A percentile compares a stretch with the other conserved stretches of the same genome.
phyloP scores from a whole-genome alignment of 2,329 filamentous ascomycete species.

The Pseudopyricularia cyperi region DNA sequence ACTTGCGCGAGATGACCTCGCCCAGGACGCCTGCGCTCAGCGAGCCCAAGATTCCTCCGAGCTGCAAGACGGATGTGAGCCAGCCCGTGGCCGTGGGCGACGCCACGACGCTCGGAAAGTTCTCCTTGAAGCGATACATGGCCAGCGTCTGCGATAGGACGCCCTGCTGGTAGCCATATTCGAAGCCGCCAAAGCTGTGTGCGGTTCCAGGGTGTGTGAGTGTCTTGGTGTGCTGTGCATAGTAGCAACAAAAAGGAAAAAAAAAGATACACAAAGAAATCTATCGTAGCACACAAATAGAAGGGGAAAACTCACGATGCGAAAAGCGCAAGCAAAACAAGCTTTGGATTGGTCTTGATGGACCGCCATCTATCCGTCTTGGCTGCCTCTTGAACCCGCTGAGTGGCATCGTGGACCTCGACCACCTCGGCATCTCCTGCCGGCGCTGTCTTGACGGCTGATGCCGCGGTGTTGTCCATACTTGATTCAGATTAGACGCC shows the following conservation, averaged over 20 bases:
- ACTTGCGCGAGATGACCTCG: slow-evolving; percentile 35
- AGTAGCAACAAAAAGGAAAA: not conserved
- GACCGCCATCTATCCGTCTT: slow-evolving; percentile 12
- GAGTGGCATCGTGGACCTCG: not conserved
- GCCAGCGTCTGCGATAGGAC: slow-evolving; percentile 39
- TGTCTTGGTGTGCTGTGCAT: not conserved
- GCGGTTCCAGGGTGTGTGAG: not conserved
- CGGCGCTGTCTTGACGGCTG: not conserved
- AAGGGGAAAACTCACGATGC: slow-evolving; percentile 18
- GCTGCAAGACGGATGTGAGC: slow-evolving; percentile 36
- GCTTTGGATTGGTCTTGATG: slow-evolving; percentile 20
- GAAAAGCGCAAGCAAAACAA: slow-evolving; percentile 25
- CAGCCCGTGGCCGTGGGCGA: slow-evolving; percentile 34
- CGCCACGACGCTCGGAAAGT: slow-evolving; percentile 32
- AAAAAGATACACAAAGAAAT: too few species aligned
- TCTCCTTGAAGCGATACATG: slow-evolving; percentile 34
- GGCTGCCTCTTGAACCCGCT: not conserved
- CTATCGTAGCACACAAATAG: not conserved
- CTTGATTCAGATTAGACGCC: not conserved
- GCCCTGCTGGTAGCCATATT: slow-evolving; percentile 42
- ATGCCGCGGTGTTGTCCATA: not conserved
- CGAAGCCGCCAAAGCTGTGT: slow-evolving; percentile 32
- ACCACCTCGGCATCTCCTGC: not conserved
- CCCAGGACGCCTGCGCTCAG: slow-evolving; percentile 31
- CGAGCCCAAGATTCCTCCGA: slow-evolving; percentile 35